phyloP scores from a whole-genome alignment of 2,329 filamentous ascomycete species.

The Ascochyta rabiei region DNA sequence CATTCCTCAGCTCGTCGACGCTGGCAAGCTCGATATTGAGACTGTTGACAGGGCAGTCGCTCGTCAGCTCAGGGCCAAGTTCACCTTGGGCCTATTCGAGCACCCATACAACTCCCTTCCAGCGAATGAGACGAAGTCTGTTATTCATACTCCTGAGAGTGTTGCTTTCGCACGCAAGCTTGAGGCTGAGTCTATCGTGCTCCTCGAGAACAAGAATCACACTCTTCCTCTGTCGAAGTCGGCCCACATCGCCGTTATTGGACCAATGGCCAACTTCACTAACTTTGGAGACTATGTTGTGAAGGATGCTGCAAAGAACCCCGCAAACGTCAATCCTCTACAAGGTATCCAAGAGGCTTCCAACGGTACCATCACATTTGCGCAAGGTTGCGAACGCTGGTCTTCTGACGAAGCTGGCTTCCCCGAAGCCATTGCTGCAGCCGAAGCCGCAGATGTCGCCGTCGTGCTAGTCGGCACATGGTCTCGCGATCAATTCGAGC shows the following conservation, averaged over 20 bases:
- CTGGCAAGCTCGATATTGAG: conserved; percentile 64
- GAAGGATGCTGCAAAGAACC: conserved; percentile 62
- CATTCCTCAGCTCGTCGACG: conserved; percentile 68
- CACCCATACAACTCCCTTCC: conserved; percentile 68
- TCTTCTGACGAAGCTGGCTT: conserved; percentile 73
- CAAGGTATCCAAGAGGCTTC: conserved; percentile 68
- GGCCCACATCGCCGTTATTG: conserved; percentile 74
- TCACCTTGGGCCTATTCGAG: conserved; percentile 73
- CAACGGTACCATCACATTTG: conserved; percentile 67
- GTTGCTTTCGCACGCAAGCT: conserved; percentile 67
- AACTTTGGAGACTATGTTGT: conserved; percentile 78
- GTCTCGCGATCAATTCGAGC: conserved; percentile 73
- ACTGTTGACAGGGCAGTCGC: conserved; percentile 70
- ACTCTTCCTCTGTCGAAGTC: conserved; percentile 69
- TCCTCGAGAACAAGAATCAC: conserved; percentile 73
- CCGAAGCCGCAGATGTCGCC: conserved; percentile 71
- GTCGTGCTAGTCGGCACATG: conserved; percentile 77
- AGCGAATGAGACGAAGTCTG: conserved; percentile 59
- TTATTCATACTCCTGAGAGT: conserved; percentile 67
- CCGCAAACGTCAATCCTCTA: conserved; percentile 69
- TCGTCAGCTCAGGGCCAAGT: conserved; percentile 70
- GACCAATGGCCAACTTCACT: conserved; percentile 67
- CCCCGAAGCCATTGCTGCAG: conserved; percentile 67
- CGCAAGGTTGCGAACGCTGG: conserved; percentile 75
- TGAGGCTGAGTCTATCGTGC: conserved; percentile 72